Evolutionary conservation across 2,329 filamentous ascomycete species (phyloP).

Genomic region (Pseudogymnoascus sp.): DNA sequence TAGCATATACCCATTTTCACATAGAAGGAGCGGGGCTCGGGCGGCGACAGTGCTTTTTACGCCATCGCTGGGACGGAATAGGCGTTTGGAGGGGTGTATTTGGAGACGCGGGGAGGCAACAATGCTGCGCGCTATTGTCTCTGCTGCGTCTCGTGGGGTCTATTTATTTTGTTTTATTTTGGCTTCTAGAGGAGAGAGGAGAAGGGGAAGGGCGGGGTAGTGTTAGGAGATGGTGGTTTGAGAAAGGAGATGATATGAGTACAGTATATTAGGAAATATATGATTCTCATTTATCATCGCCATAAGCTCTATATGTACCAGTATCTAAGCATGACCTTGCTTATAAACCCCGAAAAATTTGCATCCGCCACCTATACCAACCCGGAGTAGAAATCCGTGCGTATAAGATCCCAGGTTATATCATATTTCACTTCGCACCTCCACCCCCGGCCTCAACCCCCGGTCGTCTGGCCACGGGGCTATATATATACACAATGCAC

Average conservation of each 20-base stretch:
- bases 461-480: neutral
- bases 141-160: conserved; percentile 3
- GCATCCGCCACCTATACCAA: neutral
- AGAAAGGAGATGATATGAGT: neutral
- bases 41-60: conserved; percentile 40
- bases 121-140: conserved; percentile 50
- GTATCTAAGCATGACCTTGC: neutral
- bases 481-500: neutral
- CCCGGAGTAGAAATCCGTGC: neutral
- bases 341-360: neutral
- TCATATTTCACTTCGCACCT: neutral
- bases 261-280: neutral
- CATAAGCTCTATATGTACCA: neutral
- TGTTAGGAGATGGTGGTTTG: neutral
- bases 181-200: neutral
- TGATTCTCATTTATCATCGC: neutral
- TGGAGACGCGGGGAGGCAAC: conserved; percentile 33
- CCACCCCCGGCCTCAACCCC: neutral
- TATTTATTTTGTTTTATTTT: neutral
- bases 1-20: conserved; percentile 15
- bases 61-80: conserved; percentile 43
- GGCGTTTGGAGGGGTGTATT: conserved; percentile 33
- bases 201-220: neutral
- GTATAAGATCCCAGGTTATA: neutral
- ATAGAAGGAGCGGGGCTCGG: conserved; percentile 22